Conservation (phyloP, 2,329 filamentous ascomycete genomes). For the Setomelanomma holmii region DNA sequence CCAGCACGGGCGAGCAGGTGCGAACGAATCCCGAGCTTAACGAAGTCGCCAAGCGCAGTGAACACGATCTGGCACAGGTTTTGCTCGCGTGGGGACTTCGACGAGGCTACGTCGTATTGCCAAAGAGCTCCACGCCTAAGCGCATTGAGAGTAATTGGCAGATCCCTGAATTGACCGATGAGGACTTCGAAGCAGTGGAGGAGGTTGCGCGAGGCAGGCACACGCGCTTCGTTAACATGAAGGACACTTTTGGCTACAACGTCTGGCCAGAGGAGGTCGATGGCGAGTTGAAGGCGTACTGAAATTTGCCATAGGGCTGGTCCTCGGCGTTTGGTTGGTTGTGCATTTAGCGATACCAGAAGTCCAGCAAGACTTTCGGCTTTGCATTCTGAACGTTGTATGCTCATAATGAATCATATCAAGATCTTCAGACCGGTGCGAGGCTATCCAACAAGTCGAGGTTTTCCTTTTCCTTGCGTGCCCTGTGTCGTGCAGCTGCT, state of each 20-base stretch:
- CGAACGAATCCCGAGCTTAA: slow-evolving; percentile 72
- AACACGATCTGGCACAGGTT: slow-evolving; percentile 80
- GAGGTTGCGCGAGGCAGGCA: slow-evolving; percentile 70
- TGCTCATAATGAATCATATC: too few species aligned
- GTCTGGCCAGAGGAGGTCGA: slow-evolving; percentile 58
- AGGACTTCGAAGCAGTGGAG: slow-evolving; percentile 66
- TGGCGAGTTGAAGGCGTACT: slow-evolving; percentile 34
- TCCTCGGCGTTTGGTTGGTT: background rate
- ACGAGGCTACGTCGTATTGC: slow-evolving; percentile 62
- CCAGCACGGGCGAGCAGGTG: slow-evolving; percentile 71
- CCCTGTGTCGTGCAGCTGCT: slow-evolving; percentile 3
- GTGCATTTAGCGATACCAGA: slow-evolving; percentile 33
- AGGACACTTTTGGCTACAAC: slow-evolving; percentile 78
- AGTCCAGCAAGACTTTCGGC: slow-evolving; percentile 13
- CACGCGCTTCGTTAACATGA: slow-evolving; percentile 81
- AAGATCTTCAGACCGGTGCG: slow-evolving; percentile 20
- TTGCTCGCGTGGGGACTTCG: slow-evolving; percentile 83
- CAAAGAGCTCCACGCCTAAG: slow-evolving; percentile 52
- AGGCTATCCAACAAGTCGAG: slow-evolving; percentile 37
- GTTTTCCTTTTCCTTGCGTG: slow-evolving; percentile 25
- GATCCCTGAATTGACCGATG: slow-evolving; percentile 63
- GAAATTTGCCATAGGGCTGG: background rate
- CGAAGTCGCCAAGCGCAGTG: slow-evolving; percentile 73
- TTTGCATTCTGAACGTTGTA: too few species aligned
- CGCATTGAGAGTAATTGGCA: slow-evolving; percentile 67